Evolutionary conservation across 148 eudicot genomes (phyloP), one percentile per base, ranked within the genome.

Genomic region (Beta vulgaris): DNA sequence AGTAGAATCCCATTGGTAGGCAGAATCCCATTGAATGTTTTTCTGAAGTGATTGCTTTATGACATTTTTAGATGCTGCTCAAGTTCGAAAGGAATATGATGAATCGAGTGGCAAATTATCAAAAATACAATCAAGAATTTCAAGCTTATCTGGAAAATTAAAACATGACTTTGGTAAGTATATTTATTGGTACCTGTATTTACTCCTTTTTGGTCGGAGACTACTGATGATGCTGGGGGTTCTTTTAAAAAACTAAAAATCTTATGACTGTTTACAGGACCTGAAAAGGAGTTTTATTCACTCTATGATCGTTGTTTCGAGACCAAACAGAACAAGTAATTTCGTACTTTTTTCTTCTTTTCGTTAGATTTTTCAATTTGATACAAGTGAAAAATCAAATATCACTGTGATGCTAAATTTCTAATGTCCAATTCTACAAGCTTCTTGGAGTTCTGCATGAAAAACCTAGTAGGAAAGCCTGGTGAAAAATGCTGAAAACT

Each of bases 21-120:
- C 36, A 61, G n/a, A 18, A 9, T 59, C 5, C 26, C 10, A 2
- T 14, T 61, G 7, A n/a, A n/a, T n/a, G n/a, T n/a, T n/a, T n/a
- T 42, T 31, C 54, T 80, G 72, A 80, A 69, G 19, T 55, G 13
- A 69, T 68, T 78, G 59, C 29, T 54, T 68, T 79, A 40, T 10
- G 15, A 73, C 35, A 31, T 67, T 71, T 82, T 72, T 75, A 95
- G 99, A 95, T 82, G 92, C 99, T 82, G 93, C 87, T 73, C 86
- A 67, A 73, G 91, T 95, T 71, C 98, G 97, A 49, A 95, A 90
- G 88, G 96, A 92, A 78, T 95, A 90, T 81, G 97, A 92, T 65
- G 96, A 89, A 62, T 88, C 91, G 66, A 88, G 80, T 80, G 66
- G 88, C 68, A 90, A 91, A 79, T 86, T 95, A 80, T 89, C 97